These are phyloP conservation scores for Claviceps fusiformis DNA, from an alignment of 2,329 filamentous ascomycete genomes.

Conservation along the genomic window DNA sequence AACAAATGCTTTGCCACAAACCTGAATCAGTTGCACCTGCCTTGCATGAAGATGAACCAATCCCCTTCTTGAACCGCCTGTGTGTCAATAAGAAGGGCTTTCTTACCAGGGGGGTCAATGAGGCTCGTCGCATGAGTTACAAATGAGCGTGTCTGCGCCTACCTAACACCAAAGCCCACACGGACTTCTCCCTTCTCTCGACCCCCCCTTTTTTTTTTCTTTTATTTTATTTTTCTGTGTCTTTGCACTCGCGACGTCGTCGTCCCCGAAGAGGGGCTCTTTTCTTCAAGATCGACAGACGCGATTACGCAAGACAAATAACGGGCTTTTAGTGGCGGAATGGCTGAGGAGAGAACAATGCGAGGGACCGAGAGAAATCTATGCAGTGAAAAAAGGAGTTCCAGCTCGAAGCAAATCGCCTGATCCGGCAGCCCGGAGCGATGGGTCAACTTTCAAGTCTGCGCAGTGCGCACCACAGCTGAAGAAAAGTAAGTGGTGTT, in stretches of 20 bases:
- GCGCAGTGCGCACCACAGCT: neutral
- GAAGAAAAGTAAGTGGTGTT: neutral
- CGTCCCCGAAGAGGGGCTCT: neutral
- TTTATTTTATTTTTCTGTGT: too few species aligned
- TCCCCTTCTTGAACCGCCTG: neutral
- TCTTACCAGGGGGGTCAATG: neutral
- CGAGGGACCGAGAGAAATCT: neutral
- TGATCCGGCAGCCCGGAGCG: neutral
- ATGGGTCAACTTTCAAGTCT: neutral
- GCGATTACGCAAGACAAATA: neutral
- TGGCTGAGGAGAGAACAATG: neutral
- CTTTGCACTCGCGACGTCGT: neutral
- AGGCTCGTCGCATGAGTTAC: neutral
- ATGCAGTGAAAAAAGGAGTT: neutral
- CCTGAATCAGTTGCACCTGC: neutral
- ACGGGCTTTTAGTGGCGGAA: neutral
- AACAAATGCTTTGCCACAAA: neutral
- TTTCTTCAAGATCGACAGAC: neutral
- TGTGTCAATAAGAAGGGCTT: neutral
- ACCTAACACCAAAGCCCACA: neutral
- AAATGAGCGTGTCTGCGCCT: neutral
- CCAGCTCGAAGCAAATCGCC: neutral
- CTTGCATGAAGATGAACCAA: neutral
- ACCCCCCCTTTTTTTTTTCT: neutral
- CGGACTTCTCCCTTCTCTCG: neutral